Percentiles rank a stretch among this genome's conserved stretches.
Conservation (phyloP, 371 early-diverging fungal species). For the Mortierella polycephala region DNA sequence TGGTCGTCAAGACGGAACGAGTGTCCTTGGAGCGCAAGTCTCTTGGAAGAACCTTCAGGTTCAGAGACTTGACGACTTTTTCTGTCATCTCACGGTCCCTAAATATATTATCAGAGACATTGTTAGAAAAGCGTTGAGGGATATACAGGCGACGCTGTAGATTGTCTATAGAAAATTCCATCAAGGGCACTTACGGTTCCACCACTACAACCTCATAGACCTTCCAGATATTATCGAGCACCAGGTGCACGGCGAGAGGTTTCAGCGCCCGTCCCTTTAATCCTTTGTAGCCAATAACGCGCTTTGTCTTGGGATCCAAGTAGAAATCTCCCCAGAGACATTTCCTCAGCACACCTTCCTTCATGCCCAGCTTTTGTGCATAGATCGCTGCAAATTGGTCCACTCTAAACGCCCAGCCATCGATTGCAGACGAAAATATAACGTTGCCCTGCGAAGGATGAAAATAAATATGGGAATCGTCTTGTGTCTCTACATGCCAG, state of each 20-base stretch:
- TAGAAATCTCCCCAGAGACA: constrained; percentile 98
- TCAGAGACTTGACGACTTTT: constrained; percentile 89
- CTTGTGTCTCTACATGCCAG: constrained; percentile 90
- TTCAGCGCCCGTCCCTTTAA: constrained; percentile 84
- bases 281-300: constrained; percentile 87
- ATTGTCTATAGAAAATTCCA: neutral
- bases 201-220: constrained; percentile 86
- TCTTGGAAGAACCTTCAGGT: constrained; percentile 88
- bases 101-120: neutral
- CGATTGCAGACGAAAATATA: constrained; percentile 93
- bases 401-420: constrained; percentile 98
- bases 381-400: constrained; percentile 94
- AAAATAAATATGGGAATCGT: constrained; percentile 94
- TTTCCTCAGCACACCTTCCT: constrained; percentile 75
- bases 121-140: too few relatives aligned
- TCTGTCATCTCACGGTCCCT: constrained; percentile 89
- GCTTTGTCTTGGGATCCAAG: constrained; percentile 93
- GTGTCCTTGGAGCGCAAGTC: constrained; percentile 91
- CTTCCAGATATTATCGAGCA: constrained; percentile 95
- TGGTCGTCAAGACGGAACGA: constrained; percentile 74
- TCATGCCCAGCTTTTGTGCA: constrained; percentile 89
- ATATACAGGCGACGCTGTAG: too few relatives aligned
- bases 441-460: constrained; percentile 96
- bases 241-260: constrained; percentile 96
- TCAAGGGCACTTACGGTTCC: constrained; percentile 64